Base-by-base conservation (phyloP, 352 stramenopile species). In the Nothophytophthora sp. region DNA sequence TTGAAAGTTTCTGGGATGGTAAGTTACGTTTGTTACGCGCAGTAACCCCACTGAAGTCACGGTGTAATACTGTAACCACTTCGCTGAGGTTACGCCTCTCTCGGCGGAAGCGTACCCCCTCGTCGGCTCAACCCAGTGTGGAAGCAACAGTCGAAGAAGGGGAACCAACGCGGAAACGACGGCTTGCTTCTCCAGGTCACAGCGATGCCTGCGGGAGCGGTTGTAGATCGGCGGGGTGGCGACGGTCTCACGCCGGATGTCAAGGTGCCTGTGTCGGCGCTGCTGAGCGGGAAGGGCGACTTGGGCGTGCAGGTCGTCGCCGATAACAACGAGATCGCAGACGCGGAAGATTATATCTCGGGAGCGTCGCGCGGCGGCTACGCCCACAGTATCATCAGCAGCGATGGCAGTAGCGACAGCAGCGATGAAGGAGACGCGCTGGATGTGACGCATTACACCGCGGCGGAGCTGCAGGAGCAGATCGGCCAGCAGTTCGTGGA, bases 401-500 rank as follows among this genome's bases (percentile, higher is more conserved):
- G 62, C 32, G 47, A 60, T 29, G 56, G 33, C 11, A 74, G 60
- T 28, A 65, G 56, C 16, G 56, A 68, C 41, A 63, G 52, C 28
- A 45, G 39, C 20, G 49, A 60, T 6, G 50, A 63, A 1, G 38
- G 13, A 35, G 12, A 59, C 19, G 39, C 34, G 35, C 51, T 70
- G 22, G 50, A 71, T 16, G 46, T 67, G 34, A 60, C 37, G 39
- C 62, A 76, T 23, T 62, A 62, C 23, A 65, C 57, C 5, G 54
- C 40, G 7, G 50, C 50, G 11, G 45, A 71, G 22, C 24, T 75
- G 24, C 60, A 67, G 41, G 53, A 70, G 8, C 53, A 69, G 11
- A 44, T 73, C 10, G 63, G 68, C 2, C 51, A 68, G 39, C 53
- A 72, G 19, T 70, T 78, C 13, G 43, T 69, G 18, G 53, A 66